A percentile compares a stretch with the other conserved stretches of the same genome.
Conservation (phyloP, 1,139 yeast species). For the Diutina catenulata region DNA sequence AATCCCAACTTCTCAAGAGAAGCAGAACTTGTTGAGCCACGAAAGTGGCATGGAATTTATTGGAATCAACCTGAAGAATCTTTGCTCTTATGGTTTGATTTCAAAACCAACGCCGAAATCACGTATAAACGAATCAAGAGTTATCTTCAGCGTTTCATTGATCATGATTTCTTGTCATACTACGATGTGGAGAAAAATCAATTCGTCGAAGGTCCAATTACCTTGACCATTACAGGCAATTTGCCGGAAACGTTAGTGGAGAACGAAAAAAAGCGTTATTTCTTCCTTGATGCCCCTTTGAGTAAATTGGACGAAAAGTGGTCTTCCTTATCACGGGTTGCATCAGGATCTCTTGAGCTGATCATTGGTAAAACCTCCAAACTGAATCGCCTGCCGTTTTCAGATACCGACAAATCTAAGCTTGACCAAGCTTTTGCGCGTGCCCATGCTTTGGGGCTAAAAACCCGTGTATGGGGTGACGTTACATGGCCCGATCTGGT, state of each 20-base stretch:
- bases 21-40: not conserved
- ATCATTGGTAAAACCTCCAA: conserved; percentile 17
- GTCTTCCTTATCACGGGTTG: conserved; percentile 21
- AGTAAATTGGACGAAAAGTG: conserved; percentile 14
- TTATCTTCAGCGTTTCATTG: conserved; percentile 21
- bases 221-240: conserved; percentile 30
- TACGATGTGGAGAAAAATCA: conserved; percentile 17
- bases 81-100: conserved; percentile 31
- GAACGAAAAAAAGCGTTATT: conserved; percentile 17
- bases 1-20: conserved; percentile 8
- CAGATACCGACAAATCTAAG: conserved; percentile 12
- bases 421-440: conserved; percentile 14
- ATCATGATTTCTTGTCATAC: conserved; percentile 21
- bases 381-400: conserved; percentile 11
- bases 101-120: conserved; percentile 24
- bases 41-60: conserved; percentile 19
- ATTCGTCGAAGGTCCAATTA: conserved; percentile 23
- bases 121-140: conserved; percentile 22
- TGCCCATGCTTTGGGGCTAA: conserved; percentile 26
- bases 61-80: conserved; percentile 29
- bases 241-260: conserved; percentile 20
- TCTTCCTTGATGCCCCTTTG: conserved; percentile 30
- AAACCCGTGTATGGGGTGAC: conserved; percentile 35
- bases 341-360: conserved; percentile 23
- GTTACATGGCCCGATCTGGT: conserved; percentile 26